A percentile compares a stretch with the other conserved stretches of the same genome.
Evolutionary conservation across 345 rosid genomes (phyloP).

Genomic region (Turnera subulata): DNA sequence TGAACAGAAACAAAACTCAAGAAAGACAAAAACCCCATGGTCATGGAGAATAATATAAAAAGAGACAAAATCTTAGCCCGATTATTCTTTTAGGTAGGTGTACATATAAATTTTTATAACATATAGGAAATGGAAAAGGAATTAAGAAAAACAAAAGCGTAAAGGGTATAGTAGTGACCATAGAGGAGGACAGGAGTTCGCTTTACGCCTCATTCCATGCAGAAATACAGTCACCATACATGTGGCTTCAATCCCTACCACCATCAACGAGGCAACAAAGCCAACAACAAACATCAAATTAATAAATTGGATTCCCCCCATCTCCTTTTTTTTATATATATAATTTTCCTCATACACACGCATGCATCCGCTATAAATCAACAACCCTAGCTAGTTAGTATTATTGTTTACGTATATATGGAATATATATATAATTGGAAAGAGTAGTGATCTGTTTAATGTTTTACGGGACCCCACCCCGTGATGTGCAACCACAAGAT

Average conservation of each 20-base stretch:
- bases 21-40: conserved; percentile 27
- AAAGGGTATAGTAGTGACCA: not conserved
- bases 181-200: conserved; percentile 23
- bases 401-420: too few relatives aligned
- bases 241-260: conserved; percentile 9
- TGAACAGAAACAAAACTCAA: conserved; percentile 20
- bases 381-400: too few relatives aligned
- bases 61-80: conserved; percentile 25
- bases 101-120: not conserved
- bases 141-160: conserved; percentile 2
- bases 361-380: too few relatives aligned
- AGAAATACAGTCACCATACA: conserved; percentile 4
- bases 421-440: too few relatives aligned
- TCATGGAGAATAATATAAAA: conserved; percentile 1
- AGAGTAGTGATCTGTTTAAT: too few relatives aligned
- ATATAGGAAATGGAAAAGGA: not conserved
- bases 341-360: too few relatives aligned
- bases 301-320: too few relatives aligned
- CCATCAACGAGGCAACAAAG: not conserved
- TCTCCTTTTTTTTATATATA: too few relatives aligned
- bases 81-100: not conserved
- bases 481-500: conserved; percentile 28
- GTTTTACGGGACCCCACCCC: too few relatives aligned
- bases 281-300: too few relatives aligned
- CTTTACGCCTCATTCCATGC: conserved; percentile 25